phyloP scores from a whole-genome alignment of 371 early-diverging fungal genomes.

The Chytridium lagenaria region DNA sequence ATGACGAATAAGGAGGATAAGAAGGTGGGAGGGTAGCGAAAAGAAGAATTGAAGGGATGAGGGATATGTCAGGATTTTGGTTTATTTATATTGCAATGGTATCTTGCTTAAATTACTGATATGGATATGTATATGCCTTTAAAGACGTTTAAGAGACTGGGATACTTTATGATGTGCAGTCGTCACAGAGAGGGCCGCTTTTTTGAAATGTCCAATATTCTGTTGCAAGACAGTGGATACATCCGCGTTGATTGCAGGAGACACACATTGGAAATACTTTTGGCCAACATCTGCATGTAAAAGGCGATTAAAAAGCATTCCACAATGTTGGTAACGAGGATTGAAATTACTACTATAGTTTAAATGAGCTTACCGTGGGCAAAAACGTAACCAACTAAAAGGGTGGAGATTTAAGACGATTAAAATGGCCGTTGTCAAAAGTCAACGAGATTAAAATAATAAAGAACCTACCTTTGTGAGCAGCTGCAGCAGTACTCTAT shows the following conservation, averaged over 20 bases:
- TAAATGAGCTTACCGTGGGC: conserved; percentile 2
- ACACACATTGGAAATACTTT: conserved; percentile 6
- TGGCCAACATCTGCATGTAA: conserved; percentile 6
- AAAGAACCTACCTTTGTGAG: conserved; percentile 1
- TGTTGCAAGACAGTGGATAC: conserved; percentile 13
- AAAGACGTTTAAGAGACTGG: too few relatives aligned
- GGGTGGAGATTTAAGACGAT: too few relatives aligned
- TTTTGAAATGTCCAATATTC: background rate
- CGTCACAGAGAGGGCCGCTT: background rate
- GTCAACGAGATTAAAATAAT: background rate
- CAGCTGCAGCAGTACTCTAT: conserved; percentile 20
- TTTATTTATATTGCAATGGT: too few relatives aligned
- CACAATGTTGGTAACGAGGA: too few relatives aligned
- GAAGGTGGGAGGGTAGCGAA: background rate
- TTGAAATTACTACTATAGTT: too few relatives aligned
- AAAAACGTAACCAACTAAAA: conserved; percentile 9
- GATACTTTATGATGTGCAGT: background rate
- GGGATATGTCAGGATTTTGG: too few relatives aligned
- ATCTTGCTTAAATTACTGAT: too few relatives aligned
- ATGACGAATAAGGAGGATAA: conserved; percentile 5
- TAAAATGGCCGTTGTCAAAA: too few relatives aligned
- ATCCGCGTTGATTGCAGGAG: conserved; percentile 5
- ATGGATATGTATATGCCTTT: too few relatives aligned
- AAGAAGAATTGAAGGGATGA: background rate
- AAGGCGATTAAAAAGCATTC: background rate